Evolutionary conservation across 2,329 filamentous ascomycete species (phyloP), one percentile per base, ranked within the genome.

Genomic region (Rhexocercosporidium sp.): DNA sequence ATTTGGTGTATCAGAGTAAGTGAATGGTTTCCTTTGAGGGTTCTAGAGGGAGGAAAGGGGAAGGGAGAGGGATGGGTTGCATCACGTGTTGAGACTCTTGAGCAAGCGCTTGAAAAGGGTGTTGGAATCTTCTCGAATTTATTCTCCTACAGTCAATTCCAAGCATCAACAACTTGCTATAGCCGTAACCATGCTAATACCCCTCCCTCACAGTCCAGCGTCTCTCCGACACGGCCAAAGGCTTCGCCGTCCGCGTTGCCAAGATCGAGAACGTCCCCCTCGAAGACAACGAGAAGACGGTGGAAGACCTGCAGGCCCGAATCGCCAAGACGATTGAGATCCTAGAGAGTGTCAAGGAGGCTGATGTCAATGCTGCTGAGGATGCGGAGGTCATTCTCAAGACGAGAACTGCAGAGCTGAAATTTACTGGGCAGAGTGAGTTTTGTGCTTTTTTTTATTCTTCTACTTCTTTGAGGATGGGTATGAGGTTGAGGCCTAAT

Each of bases 271-370:
- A 72, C 18, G 70, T 79, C 9, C 54, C 70, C 0, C 72, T 81
- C 12, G 77, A 78, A 1, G 81, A 85, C 67, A 77, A 78, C 29
- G 81, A 85, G 71, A 81, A 77, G 39, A 85, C 84, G 0, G 84
- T 87, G 59, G 77, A 78, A 0, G 80, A 86, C 27, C 73, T 88
- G 18, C 77, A 83, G 4, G 79, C 72, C 14, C 80, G 85, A 6
- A 79, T 88, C 56, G 73, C 80, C 8, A 80, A 78, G 63, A 84
- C 83, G 0, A 75, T 87, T 62, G 77, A 78, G 14, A 78, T 83
- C 22, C 75, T 88, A 0, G 79, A 85, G 68, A 71, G 67, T 0
- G 79, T 83, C 18, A 79, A 84, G 64, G 72, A 65, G 1, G 78
- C 78, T 25, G 75, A 72, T 2, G 78, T 87, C 41, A 79, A 83